Conservation (phyloP, 164 flowering plant genomes). For the Euptelea pleiosperma region DNA sequence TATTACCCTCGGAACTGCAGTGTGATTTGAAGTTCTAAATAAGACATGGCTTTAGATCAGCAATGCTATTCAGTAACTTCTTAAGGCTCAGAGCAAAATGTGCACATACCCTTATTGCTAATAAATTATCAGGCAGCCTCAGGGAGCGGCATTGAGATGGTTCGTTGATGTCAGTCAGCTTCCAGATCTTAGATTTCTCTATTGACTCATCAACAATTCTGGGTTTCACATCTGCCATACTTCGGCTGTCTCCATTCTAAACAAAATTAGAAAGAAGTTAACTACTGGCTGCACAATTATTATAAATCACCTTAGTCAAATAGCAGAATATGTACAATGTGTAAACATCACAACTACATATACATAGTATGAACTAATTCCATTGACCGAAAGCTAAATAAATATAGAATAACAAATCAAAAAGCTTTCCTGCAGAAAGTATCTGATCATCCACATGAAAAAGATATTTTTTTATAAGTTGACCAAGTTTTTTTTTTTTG, state of each 20-base stretch:
- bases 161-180: slow-evolving; percentile 63
- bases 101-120: slow-evolving; percentile 55
- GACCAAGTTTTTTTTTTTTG: no score
- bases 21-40: neutral
- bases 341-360: no score
- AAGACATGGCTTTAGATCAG: neutral
- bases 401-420: neutral
- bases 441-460: neutral
- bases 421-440: no score
- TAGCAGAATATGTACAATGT: no score
- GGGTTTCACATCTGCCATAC: slow-evolving; percentile 54
- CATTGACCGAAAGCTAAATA: no score
- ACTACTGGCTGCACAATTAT: slow-evolving; percentile 2
- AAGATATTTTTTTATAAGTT: no score
- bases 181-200: slow-evolving; percentile 72
- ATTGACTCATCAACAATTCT: slow-evolving; percentile 53
- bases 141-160: slow-evolving; percentile 69
- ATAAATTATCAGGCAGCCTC: slow-evolving; percentile 66
- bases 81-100: neutral
- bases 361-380: no score
- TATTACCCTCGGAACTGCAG: slow-evolving; percentile 27
- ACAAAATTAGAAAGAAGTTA: slow-evolving; percentile 13
- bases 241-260: slow-evolving; percentile 59
- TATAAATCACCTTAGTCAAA: no score
- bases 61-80: neutral